Evolutionary conservation across 2,329 filamentous ascomycete species (phyloP).

Genomic region (Xylariaceae sp.): DNA sequence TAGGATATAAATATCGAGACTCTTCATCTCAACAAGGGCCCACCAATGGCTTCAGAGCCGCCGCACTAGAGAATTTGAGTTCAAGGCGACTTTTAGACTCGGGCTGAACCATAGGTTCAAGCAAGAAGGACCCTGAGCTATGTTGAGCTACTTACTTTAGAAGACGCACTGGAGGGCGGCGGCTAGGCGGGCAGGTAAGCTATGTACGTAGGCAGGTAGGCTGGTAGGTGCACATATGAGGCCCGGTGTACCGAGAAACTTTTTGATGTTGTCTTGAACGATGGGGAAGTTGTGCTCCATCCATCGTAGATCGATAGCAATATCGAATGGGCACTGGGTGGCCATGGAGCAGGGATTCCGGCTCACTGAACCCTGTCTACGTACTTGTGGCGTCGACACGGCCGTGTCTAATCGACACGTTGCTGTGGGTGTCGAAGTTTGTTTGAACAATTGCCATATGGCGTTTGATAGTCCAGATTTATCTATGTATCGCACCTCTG

Average conservation of each 20-base stretch:
- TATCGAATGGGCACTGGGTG: slow-evolving; percentile 9
- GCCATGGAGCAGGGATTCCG: slow-evolving; percentile 6
- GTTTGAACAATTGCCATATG: slow-evolving; percentile 16
- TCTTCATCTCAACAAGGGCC: slow-evolving; percentile 10
- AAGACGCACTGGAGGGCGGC: slow-evolving; percentile 3
- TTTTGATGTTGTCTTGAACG: neutral
- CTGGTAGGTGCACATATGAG: neutral
- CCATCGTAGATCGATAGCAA: slow-evolving; percentile 12
- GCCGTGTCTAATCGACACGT: slow-evolving; percentile 6
- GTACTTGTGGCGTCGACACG: slow-evolving; percentile 6
- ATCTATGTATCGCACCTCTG: neutral
- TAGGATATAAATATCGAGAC: neutral
- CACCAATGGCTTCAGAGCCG: slow-evolving; percentile 12
- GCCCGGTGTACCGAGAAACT: slow-evolving; percentile 15
- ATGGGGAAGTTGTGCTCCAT: slow-evolving; percentile 8
- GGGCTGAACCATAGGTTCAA: slow-evolving; percentile 20
- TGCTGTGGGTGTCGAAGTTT: slow-evolving; percentile 16
- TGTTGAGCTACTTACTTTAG: neutral
- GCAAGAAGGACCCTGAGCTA: slow-evolving; percentile 22
- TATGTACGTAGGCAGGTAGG: slow-evolving; percentile 9
- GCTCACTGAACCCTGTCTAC: slow-evolving; percentile 5
- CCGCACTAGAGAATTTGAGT: slow-evolving; percentile 18
- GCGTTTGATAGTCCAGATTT: slow-evolving; percentile 10
- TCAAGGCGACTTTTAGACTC: slow-evolving; percentile 17
- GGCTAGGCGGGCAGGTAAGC: no score